Conservation (phyloP, 257 asterid genomes). For the Penstemon newberryi region DNA sequence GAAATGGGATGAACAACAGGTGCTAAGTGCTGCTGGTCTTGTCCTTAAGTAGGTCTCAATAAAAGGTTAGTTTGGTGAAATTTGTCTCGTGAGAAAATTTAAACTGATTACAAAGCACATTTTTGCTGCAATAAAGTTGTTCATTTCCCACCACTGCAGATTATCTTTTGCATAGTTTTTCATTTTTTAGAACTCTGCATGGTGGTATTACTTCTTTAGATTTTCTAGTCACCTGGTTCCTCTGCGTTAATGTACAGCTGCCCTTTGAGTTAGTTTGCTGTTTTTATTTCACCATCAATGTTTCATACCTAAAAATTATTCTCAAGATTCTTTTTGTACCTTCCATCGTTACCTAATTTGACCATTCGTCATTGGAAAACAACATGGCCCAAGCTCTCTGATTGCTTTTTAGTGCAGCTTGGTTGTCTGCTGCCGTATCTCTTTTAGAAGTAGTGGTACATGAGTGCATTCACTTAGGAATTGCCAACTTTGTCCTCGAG, state of each 20-base stretch:
- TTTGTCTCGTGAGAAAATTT: background rate
- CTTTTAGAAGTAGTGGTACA: too few species aligned
- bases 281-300: background rate
- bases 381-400: background rate
- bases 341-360: background rate
- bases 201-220: background rate
- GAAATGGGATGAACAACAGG: background rate
- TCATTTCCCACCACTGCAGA: background rate
- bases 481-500: background rate
- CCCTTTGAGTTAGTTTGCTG: background rate
- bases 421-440: too few species aligned
- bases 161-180: background rate
- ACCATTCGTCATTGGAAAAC: background rate
- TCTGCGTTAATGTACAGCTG: background rate
- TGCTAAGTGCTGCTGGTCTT: background rate
- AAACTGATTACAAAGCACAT: background rate
- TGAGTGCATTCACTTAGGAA: background rate
- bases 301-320: background rate
- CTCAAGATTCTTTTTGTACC: background rate
- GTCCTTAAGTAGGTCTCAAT: conserved; percentile 5
- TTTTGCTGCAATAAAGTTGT: background rate
- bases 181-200: background rate
- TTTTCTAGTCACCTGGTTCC: background rate
- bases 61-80: background rate
- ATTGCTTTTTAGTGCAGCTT: too few species aligned